Evolutionary conservation across 345 rosid species (phyloP).

Genomic region (Conringia planisiliqua): DNA sequence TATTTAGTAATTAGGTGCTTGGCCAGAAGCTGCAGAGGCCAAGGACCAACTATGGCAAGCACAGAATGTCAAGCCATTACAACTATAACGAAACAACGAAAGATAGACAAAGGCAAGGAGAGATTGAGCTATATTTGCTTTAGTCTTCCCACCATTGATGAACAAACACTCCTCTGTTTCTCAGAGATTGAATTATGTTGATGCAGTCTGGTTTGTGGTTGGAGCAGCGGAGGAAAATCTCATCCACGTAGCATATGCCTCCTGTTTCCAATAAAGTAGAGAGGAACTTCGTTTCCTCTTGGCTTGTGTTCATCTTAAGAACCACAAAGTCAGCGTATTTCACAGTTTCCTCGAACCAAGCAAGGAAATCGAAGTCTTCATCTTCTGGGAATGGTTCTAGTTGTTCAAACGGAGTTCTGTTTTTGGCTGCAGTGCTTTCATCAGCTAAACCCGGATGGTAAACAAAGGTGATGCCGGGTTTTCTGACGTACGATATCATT

Average conservation of each 20-base stretch:
- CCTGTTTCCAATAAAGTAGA: conserved; percentile 50
- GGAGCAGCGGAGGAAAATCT: conserved; percentile 61
- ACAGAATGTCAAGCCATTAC: conserved; percentile 20
- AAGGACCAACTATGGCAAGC: conserved; percentile 22
- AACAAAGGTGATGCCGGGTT: conserved; percentile 64
- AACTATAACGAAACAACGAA: neutral
- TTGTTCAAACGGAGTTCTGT: conserved; percentile 29
- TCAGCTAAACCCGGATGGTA: conserved; percentile 71
- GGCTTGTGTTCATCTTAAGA: conserved; percentile 60
- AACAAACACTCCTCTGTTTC: conserved; percentile 60
- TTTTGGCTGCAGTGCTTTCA: conserved; percentile 11
- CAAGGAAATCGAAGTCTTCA: conserved; percentile 56
- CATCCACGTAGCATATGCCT: conserved; percentile 54
- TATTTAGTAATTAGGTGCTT: conserved; percentile 44
- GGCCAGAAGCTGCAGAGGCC: conserved; percentile 35
- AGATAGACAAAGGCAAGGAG: conserved; percentile 17
- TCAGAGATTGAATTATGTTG: conserved; percentile 50
- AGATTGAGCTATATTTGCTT: conserved; percentile 18
- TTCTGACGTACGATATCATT: conserved; percentile 54
- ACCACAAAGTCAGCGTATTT: conserved; percentile 63
- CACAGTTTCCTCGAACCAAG: conserved; percentile 68
- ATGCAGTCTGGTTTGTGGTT: conserved; percentile 40
- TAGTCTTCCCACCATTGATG: conserved; percentile 66
- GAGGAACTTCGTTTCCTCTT: conserved; percentile 50
- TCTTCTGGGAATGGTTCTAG: conserved; percentile 48